Evolutionary conservation across 2,329 filamentous ascomycete species (phyloP), one percentile per base, ranked within the genome.

Genomic region (Botrytis galanthina): DNA sequence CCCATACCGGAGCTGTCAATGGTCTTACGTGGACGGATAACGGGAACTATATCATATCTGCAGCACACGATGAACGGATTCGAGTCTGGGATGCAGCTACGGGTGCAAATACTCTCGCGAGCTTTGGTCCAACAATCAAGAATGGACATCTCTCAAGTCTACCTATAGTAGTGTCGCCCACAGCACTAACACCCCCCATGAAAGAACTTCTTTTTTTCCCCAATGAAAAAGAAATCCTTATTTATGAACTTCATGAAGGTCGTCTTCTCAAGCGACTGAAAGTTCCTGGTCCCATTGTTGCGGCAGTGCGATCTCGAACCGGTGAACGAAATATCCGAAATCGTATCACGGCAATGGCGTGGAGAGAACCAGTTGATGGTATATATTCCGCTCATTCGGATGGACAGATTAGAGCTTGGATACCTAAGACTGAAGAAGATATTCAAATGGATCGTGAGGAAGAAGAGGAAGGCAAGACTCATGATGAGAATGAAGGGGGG

Each of bases 371-470:
- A 4, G 87, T 88, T 1, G 92, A 93, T 46, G 86, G 87, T 35
- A 86, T 98, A 73, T 97, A 94, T 82, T 96, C 93, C 71, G 92
- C 90, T 2, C 94, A 97, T 79, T 86, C 91, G 4, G 94, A 98
- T 80, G 95, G 95, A 0, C 91, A 91, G 70, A 95, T 98, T 73
- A 87, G 92, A 62, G 88, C 89, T 6, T 98, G 95, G 94, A 86
- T 87, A 77, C 92, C 93, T 3, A 84, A 84, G 51, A 82, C 89
- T 9, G 82, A 84, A 1, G 88, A 87, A 7, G 84, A 83, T 48
- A 82, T 88, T 76, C 80, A 87, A 77, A 76, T 89, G 68, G 85
- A 84, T 20, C 84, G 86, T 54, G 83, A 85, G 20, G 84, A 85
- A 5, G 82, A 84, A 29, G 54, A 44, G 29, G 39, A 37, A 57